These are phyloP conservation scores for Amanita rimosa DNA, from an alignment of 768 basidiomycete species.

Conservation along the genomic window DNA sequence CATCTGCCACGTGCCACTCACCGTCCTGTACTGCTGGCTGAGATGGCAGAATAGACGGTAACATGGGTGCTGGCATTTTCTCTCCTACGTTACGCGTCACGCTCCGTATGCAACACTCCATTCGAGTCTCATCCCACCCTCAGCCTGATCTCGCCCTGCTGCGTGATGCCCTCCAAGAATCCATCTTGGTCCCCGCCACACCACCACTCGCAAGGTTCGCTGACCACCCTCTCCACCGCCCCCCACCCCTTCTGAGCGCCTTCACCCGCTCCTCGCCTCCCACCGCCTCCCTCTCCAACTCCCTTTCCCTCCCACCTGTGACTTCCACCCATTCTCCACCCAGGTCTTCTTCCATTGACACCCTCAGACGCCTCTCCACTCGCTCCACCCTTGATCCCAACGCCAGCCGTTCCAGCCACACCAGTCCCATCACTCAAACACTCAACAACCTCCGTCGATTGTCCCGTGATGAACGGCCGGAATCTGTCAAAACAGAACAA, in stretches of 20 bases:
- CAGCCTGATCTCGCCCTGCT: constrained; percentile 26
- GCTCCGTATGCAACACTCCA: background rate
- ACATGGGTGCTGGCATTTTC: constrained; percentile 8
- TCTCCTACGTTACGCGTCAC: background rate
- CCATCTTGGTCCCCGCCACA: constrained; percentile 20
- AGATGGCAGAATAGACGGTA: constrained; percentile 41
- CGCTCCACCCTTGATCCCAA: constrained; percentile 8
- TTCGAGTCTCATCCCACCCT: constrained; percentile 11
- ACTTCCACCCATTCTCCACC: constrained; percentile 29
- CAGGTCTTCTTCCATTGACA: constrained; percentile 41
- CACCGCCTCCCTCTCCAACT: constrained; percentile 37
- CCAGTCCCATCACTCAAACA: constrained; percentile 18
- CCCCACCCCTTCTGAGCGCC: constrained; percentile 41
- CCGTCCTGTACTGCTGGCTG: constrained; percentile 40
- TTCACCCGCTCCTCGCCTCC: constrained; percentile 54
- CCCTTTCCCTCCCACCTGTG: constrained; percentile 18
- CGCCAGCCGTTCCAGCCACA: constrained; percentile 5
- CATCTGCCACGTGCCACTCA: constrained; percentile 15
- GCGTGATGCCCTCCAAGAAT: constrained; percentile 36
- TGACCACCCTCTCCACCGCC: constrained; percentile 21
- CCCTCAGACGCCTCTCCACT: constrained; percentile 9
- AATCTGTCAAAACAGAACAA: constrained; percentile 28
- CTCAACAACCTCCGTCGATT: constrained; percentile 32
- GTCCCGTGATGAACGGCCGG: constrained; percentile 40
- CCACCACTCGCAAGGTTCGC: constrained; percentile 35